phyloP scores from a whole-genome alignment of 2,329 filamentous ascomycete species.

The Alternaria ethzedia region DNA sequence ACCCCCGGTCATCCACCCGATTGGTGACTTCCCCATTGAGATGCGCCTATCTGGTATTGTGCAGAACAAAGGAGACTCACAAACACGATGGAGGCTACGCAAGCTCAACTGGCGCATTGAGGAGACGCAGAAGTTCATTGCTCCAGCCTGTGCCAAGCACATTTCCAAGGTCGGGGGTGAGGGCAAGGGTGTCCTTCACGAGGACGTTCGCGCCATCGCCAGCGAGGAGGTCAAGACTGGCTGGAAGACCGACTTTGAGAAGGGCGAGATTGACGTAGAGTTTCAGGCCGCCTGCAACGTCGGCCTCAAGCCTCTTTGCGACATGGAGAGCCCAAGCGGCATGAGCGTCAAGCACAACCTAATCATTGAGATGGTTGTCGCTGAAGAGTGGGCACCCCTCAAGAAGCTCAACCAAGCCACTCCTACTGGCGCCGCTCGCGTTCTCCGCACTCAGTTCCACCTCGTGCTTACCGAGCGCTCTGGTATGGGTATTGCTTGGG shows the following conservation, averaged over 20 bases:
- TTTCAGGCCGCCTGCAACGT: constrained; percentile 71
- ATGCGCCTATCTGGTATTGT: constrained; percentile 88
- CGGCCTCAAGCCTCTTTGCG: constrained; percentile 73
- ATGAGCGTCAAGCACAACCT: constrained; percentile 83
- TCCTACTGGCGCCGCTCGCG: constrained; percentile 87
- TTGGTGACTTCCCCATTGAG: constrained; percentile 78
- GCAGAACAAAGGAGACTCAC: constrained; percentile 68
- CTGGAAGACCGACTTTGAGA: constrained; percentile 84
- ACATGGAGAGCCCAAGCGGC: constrained; percentile 75
- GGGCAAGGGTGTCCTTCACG: constrained; percentile 74
- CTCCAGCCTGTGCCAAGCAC: constrained; percentile 81
- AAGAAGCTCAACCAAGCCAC: constrained; percentile 77
- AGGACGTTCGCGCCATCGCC: constrained; percentile 78
- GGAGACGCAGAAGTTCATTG: constrained; percentile 80
- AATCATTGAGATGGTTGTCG: constrained; percentile 91
- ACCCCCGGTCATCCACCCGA: constrained; percentile 82
- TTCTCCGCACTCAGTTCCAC: constrained; percentile 90
- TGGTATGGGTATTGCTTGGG: constrained; percentile 93
- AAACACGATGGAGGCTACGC: constrained; percentile 86
- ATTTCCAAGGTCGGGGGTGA: constrained; percentile 67
- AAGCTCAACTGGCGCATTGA: constrained; percentile 94
- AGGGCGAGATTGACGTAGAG: constrained; percentile 80
- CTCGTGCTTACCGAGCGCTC: constrained; percentile 80
- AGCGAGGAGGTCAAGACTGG: constrained; percentile 82
- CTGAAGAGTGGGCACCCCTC: constrained; percentile 79